A percentile compares a stretch with the other conserved stretches of the same genome.
Conservation (phyloP, 176 grass and related monocot genomes). For the Aegilops bicornis region DNA sequence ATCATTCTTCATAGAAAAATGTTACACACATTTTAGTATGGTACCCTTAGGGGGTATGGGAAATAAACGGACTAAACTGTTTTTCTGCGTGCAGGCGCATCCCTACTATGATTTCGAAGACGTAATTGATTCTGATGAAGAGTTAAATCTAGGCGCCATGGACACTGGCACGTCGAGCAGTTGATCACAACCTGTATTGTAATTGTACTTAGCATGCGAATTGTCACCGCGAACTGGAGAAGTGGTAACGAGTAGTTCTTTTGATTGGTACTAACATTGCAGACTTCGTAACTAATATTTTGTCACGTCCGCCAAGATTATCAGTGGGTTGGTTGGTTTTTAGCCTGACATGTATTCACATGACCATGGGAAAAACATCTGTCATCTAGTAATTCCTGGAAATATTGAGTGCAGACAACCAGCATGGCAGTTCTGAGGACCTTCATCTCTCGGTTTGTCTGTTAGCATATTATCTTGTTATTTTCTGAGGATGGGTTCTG, state of each 20-base stretch:
- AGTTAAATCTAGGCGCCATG: constrained; percentile 79
- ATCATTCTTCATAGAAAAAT: neutral
- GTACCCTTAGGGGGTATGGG: neutral
- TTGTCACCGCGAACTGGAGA: neutral
- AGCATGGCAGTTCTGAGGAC: neutral
- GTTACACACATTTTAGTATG: neutral
- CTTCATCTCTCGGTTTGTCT: neutral
- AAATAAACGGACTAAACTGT: neutral
- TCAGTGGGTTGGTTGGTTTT: neutral
- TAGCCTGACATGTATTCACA: neutral
- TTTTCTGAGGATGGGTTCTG: neutral
- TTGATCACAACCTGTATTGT: constrained; percentile 29
- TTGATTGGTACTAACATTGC: neutral
- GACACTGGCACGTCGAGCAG: constrained; percentile 54
- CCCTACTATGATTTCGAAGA: constrained; percentile 86
- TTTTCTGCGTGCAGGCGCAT: constrained; percentile 49
- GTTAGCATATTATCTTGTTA: neutral
- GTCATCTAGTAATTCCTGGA: neutral
- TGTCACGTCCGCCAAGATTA: neutral
- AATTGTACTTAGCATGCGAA: constrained; percentile 1
- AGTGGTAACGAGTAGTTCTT: neutral
- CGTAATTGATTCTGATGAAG: constrained; percentile 94
- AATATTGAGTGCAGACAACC: neutral
- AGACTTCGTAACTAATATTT: neutral
- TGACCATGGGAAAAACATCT: neutral